These are phyloP conservation scores for Tubosaeta brunneosetosa DNA, from an alignment of 768 basidiomycete species.

Conservation along the genomic window DNA sequence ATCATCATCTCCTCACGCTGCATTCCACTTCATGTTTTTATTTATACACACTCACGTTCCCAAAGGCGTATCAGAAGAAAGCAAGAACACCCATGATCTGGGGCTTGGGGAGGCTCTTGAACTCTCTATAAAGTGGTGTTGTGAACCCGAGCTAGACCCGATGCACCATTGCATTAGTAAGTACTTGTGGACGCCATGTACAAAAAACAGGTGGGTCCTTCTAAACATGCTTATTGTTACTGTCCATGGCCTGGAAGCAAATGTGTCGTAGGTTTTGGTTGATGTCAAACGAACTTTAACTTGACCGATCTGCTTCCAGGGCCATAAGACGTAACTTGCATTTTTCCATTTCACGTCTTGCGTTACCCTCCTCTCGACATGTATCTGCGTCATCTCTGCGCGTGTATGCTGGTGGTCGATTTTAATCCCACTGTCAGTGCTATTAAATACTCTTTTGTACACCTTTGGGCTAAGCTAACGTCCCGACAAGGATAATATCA, in stretches of 20 bases:
- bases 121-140: slow-evolving; percentile 63
- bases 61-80: slow-evolving; percentile 19
- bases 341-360: slow-evolving; percentile 75
- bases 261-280: slow-evolving; percentile 56
- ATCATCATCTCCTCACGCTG: slow-evolving; percentile 58
- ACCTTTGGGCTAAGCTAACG: slow-evolving; percentile 1
- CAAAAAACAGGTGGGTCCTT: slow-evolving; percentile 73
- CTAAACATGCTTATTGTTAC: slow-evolving; percentile 52
- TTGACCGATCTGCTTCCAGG: slow-evolving; percentile 38
- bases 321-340: slow-evolving; percentile 78
- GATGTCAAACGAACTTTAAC: background rate
- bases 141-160: slow-evolving; percentile 72
- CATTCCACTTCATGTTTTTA: slow-evolving; percentile 44
- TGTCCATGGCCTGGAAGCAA: slow-evolving; percentile 78
- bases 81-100: slow-evolving; percentile 38
- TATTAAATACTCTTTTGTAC: slow-evolving; percentile 38
- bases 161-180: slow-evolving; percentile 61
- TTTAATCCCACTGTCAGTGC: slow-evolving; percentile 50
- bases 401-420: slow-evolving; percentile 62
- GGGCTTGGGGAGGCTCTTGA: slow-evolving; percentile 61
- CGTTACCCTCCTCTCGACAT: slow-evolving; percentile 56
- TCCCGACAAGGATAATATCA: slow-evolving; percentile 48
- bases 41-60: slow-evolving; percentile 62
- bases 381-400: slow-evolving; percentile 51
- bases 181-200: slow-evolving; percentile 69